Evolutionary conservation across 2,329 filamentous ascomycete genomes (phyloP), one percentile per base, ranked within the genome.

Genomic region (Cucurbitaria berberidis): DNA sequence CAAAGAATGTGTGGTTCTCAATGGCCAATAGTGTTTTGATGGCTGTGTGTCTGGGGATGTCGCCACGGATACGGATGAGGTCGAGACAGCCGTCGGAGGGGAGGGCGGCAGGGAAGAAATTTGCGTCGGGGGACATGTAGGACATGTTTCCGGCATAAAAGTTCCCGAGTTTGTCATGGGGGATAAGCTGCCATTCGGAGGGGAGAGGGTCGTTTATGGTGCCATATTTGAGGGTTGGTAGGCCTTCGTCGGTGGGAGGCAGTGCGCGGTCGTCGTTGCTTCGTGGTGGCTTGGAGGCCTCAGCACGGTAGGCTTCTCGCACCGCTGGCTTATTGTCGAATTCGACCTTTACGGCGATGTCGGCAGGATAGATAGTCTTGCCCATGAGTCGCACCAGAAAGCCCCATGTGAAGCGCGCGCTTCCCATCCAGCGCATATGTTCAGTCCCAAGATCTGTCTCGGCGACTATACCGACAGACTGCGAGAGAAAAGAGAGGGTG

Each of bases 141-240:
- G 89, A 86, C 88, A 98, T 96, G 73, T 97, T 99, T 57, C 95
- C 95, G 27, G 88, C 90, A 76, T 96, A 98, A 73, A 99, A 96
- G 68, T 91, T 97, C 41, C 92, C 92, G 49, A 99, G 80, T 26
- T 88, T 90, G 57, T 95, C 86, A 58, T 89, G 84, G 0, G 89
- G 85, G 3, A 89, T 77, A 18, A 89, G 77, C 55, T 89, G 82
- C 92, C 95, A 99, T 40, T 85, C 88, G 1, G 84, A 78, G 0
- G 92, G 93, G 0, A 98, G 73, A 15, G 88, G 81, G 63, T 96
- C 91, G 45, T 86, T 84, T 53, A 95, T 79, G 0, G 90, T 93
- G 44, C 95, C 95, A 66, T 90, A 96, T 64, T 84, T 83, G 32
- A 98, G 78, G 5, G 82, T 74, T 2, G 93, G 93, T 9, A 98